Base-by-base conservation (phyloP, 176 grass and related monocot genomes). In the Raddia guianensis region DNA sequence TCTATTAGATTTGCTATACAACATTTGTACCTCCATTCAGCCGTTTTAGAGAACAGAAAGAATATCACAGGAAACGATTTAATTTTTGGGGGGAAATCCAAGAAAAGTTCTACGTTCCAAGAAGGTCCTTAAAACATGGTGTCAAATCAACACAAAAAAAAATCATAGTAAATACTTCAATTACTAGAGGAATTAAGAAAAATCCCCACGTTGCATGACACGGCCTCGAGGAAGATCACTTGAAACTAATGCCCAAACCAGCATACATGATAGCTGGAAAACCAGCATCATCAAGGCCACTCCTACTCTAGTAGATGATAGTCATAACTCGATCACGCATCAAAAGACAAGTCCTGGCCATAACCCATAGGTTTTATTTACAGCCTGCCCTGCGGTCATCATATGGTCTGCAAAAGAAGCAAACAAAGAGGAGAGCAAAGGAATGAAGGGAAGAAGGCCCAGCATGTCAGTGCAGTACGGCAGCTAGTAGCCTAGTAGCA, bases 341-440 rank as follows among this genome's bases (percentile, higher is more conserved):
- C 21, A 63, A 81, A 68, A 75, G 73, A 66, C 63, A 77, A 76
- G 58, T 69, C 70, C 16, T 42, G 74, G 63, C 73, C 71, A 47
- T 64, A 15, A 20, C 21, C 59, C 59, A 42, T 16, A 50, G 57
- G 58, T 61, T 77, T 62, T 40, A 40, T 40, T 81, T 71, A 49
- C 66, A 78, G 72, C 47, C 71, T 86, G 73, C 55, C 18, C 18
- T 34, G 74, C 27, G 60, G 80, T 56, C 51, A 74, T 52, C 74
- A 83, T 58, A 58, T 59, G 44, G 10, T 57, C 58, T 78, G 59
- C 60, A 33, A 88, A 83, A 83, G 86, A 78, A 66, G 66, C 12
- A 70, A 64, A 46, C 72, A 35, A 68, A 76, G 21, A 63, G 56
- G 35, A 70, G 55, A 69, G 15, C 18, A 78, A n/a, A 67, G 21